Percentiles rank a stretch among this genome's conserved stretches.
Conservation (phyloP, 192 early-diverging fungal genomes). For the Coemansia sp. region DNA sequence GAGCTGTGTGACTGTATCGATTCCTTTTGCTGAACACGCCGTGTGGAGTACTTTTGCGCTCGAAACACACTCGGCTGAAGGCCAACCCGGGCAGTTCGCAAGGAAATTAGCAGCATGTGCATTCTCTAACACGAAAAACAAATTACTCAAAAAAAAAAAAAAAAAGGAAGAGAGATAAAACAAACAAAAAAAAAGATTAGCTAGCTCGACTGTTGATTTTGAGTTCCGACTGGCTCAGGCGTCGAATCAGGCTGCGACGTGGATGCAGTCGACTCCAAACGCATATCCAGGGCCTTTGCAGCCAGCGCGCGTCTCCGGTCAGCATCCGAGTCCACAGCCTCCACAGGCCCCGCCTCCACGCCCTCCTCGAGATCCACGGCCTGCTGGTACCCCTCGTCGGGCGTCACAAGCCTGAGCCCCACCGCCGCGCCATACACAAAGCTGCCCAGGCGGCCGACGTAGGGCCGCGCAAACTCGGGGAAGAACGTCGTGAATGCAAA, state of each 20-base stretch:
- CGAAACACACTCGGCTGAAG: too few relatives aligned
- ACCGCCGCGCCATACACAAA: slow-evolving; percentile 29
- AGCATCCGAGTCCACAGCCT: slow-evolving; percentile 14
- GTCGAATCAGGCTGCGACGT: not conserved
- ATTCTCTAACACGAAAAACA: too few relatives aligned
- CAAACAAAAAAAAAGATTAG: slow-evolving; percentile 6
- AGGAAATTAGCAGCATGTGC: too few relatives aligned
- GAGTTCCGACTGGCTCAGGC: too few relatives aligned
- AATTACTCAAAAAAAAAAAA: slow-evolving; percentile 2
- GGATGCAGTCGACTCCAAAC: slow-evolving; percentile 7
- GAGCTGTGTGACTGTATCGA: too few relatives aligned
- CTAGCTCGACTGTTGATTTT: too few relatives aligned
- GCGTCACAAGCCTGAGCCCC: slow-evolving; percentile 21
- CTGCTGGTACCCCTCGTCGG: slow-evolving; percentile 48
- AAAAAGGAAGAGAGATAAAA: slow-evolving; percentile 6
- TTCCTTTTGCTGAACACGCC: too few relatives aligned
- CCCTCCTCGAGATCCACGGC: slow-evolving; percentile 15
- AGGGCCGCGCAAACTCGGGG: slow-evolving; percentile 61
- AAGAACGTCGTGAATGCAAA: slow-evolving; percentile 91
- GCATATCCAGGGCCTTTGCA: slow-evolving; percentile 41
- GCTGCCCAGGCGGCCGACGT: slow-evolving; percentile 17
- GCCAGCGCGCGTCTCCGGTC: slow-evolving; percentile 44
- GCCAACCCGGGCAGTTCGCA: too few relatives aligned
- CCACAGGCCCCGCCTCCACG: slow-evolving; percentile 18
- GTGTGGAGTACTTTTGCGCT: too few relatives aligned